Conservation (phyloP, 805 yeast species). For the Gaillardinia entomophila region DNA sequence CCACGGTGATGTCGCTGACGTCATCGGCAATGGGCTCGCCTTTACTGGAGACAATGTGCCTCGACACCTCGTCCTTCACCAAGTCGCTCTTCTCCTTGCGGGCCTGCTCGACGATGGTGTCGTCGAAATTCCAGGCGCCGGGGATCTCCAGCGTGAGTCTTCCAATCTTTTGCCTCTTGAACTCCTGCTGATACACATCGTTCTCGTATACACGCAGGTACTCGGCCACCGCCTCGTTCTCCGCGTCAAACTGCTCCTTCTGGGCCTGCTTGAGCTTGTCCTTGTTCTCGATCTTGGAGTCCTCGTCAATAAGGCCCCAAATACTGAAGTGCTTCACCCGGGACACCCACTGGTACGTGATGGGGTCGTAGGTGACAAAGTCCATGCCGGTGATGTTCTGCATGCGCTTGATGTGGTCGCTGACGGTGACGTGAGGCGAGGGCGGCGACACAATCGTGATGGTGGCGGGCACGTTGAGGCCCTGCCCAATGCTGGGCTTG, state of each 20-base stretch:
- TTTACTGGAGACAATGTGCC: conserved; percentile 16
- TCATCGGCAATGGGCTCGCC: conserved; percentile 16
- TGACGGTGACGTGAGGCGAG: conserved; percentile 32
- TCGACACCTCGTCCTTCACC: conserved; percentile 25
- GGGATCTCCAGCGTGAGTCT: conserved; percentile 27
- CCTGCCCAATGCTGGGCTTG: conserved; percentile 61
- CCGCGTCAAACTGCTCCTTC: conserved; percentile 32
- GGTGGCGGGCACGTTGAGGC: conserved; percentile 73
- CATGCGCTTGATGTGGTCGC: conserved; percentile 45
- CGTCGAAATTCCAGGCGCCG: conserved; percentile 28
- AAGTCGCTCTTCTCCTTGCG: conserved; percentile 23
- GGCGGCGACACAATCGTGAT: conserved; percentile 55
- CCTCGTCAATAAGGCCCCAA: conserved; percentile 83
- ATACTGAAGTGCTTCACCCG: conserved; percentile 87
- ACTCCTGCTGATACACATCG: conserved; percentile 23
- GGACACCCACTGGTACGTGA: conserved; percentile 71
- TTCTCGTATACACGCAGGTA: conserved; percentile 25
- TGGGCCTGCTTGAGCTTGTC: conserved; percentile 30
- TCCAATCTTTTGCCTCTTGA: conserved; percentile 28
- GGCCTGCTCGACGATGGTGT: conserved; percentile 11
- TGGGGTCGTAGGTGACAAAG: conserved; percentile 73
- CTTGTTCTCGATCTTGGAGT: conserved; percentile 11
- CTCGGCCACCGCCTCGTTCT: conserved; percentile 32
- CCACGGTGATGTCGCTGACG: conserved; percentile 28
- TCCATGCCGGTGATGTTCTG: conserved; percentile 62